These are phyloP conservation scores for Barnettozyma siamensis DNA, from an alignment of 805 yeast species.

Conservation along the genomic window DNA sequence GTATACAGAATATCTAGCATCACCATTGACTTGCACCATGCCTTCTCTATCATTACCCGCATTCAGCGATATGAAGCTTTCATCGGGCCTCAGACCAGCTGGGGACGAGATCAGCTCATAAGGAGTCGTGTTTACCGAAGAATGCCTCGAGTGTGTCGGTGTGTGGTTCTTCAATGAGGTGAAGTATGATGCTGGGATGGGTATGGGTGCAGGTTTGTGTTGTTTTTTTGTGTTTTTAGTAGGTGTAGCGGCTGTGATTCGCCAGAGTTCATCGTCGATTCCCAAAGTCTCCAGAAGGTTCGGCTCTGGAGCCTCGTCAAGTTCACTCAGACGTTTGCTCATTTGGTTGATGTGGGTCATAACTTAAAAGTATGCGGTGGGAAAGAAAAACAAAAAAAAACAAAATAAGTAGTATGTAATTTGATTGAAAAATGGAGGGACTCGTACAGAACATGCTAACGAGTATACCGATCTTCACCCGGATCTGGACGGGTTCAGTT, in stretches of 20 bases:
- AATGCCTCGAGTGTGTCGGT: conserved; percentile 7
- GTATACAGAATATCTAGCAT: conserved; percentile 7
- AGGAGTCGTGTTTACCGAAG: conserved; percentile 3
- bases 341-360: not conserved
- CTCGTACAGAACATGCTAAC: conserved; percentile 15
- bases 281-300: conserved; percentile 7
- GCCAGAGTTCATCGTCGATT: conserved; percentile 7
- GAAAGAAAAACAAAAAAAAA: not conserved
- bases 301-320: not conserved
- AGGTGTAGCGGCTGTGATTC: conserved; percentile 5
- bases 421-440: conserved; percentile 20
- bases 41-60: not conserved
- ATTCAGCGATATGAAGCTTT: conserved; percentile 4
- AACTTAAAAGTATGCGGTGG: not conserved
- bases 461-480: conserved; percentile 17
- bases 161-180: conserved; percentile 6
- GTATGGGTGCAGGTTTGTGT: conserved; percentile 1
- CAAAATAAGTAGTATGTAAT: too few relatives aligned
- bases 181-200: conserved; percentile 11
- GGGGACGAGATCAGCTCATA: conserved; percentile 5
- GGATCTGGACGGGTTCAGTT: conserved; percentile 13
- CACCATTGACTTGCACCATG: conserved; percentile 2
- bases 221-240: not conserved
- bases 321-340: not conserved
- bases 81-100: conserved; percentile 1